Percentiles rank a stretch among this genome's conserved stretches.
Conservation (phyloP, 371 early-diverging fungal species). For the Mortierella sp. region DNA sequence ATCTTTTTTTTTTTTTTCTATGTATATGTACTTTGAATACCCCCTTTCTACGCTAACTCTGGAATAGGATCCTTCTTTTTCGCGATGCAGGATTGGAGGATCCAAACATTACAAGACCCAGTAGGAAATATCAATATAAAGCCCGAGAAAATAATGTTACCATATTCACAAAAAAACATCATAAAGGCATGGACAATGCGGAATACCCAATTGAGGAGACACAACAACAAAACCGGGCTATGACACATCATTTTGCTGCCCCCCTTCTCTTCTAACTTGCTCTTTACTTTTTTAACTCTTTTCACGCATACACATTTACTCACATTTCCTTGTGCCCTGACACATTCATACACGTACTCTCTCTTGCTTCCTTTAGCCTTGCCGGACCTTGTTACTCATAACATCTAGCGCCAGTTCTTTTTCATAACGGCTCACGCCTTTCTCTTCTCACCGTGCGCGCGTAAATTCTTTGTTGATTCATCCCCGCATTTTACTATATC, state of each 20-base stretch:
- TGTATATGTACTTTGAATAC: not conserved
- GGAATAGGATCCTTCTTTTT: not conserved
- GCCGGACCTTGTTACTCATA: not conserved
- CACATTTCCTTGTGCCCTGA: not conserved
- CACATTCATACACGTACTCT: not conserved
- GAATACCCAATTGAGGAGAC: conserved; percentile 20
- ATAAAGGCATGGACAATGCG: conserved; percentile 3
- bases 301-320: not conserved
- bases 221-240: not conserved
- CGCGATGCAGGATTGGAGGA: too few relatives aligned
- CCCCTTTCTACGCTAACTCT: not conserved
- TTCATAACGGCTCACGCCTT: conserved; percentile 11
- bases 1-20: not conserved
- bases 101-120: not conserved
- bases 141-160: not conserved
- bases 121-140: not conserved
- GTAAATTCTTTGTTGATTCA: not conserved
- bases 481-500: conserved; percentile 20
- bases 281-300: not conserved
- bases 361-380: not conserved
- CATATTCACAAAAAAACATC: not conserved
- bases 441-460: not conserved
- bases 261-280: not conserved
- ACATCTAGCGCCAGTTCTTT: not conserved
- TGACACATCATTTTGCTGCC: conserved; percentile 2